Base-by-base conservation (phyloP, 768 basidiomycete species). In the Mycena metata region DNA sequence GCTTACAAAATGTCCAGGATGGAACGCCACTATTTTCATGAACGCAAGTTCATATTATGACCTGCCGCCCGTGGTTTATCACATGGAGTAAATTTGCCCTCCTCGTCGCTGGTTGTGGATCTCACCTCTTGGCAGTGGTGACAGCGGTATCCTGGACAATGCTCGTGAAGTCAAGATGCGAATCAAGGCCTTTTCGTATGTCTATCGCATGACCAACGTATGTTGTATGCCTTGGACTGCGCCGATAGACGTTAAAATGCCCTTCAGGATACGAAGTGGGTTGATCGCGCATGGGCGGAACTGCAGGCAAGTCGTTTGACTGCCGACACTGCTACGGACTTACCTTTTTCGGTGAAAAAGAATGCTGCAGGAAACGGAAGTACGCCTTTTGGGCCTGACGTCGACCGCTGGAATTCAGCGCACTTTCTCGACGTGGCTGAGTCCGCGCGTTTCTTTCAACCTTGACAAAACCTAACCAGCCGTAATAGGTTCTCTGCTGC, bases 351-450 rank as follows among this genome's bases (percentile, higher is more conserved):
- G 30, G 30, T 30, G 30, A 30, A 30, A 30, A 30, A 65, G 92
- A 93, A 92, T 76, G 92, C 91, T 35, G 90, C 90, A 58, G 91
- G 92, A 13, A 91, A 93, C 73, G 85, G 89, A 66, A 82, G 90
- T 13, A 80, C 73, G 52, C 74, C 79, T 19, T 98, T 94, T 76
- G 96, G 96, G n/a, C 84, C 88, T 7, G 80, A 81, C 60, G 82
- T 82, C 60, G 85, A 88, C 63, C 88, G 83, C 75, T 99, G 97
- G 97, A 98, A 99, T 81, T 84, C 90, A 5, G 68, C 46, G 1
- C 97, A 99, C 80, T 99, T 98, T 88, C 90, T 99, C 51, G 97
- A 96, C 77, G 82, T 88, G 26, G 96, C 91, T 15, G 97, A 98
- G 79, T n/a, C n/a, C n/a, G n/a, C n/a, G n/a, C n/a, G n/a, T n/a